A percentile compares a stretch with the other conserved stretches of the same genome.
These are phyloP conservation scores for Blastobotrys illinoisensis DNA, from an alignment of 1,139 yeast species.

Conservation along the genomic window DNA sequence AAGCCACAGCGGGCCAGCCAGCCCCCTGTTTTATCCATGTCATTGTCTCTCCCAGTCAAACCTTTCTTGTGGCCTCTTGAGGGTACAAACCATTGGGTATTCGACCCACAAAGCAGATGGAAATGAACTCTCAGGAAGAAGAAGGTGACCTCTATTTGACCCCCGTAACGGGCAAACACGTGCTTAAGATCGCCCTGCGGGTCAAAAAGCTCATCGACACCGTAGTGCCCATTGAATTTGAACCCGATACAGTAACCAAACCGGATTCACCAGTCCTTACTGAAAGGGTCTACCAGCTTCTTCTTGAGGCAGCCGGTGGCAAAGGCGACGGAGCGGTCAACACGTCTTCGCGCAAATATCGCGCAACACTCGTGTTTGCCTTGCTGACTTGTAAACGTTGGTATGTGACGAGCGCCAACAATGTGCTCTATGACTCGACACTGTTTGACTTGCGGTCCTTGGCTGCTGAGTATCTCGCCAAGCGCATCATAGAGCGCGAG, in stretches of 20 bases:
- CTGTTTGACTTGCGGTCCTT: constrained; percentile 55
- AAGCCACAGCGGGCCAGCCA: neutral
- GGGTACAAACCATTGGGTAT: neutral
- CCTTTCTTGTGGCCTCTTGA: neutral
- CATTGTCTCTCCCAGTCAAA: neutral
- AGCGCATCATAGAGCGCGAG: constrained; percentile 53
- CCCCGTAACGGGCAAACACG: constrained; percentile 43
- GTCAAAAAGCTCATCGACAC: constrained; percentile 67
- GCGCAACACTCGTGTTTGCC: constrained; percentile 63
- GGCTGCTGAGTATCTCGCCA: constrained; percentile 71
- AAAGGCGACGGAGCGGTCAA: constrained; percentile 55
- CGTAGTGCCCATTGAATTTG: constrained; percentile 59
- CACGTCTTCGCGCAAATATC: constrained; percentile 55
- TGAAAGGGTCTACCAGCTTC: constrained; percentile 52
- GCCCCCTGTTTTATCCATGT: neutral
- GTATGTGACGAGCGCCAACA: constrained; percentile 58
- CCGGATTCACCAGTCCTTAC: constrained; percentile 62
- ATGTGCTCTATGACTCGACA: constrained; percentile 64
- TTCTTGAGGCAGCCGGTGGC: constrained; percentile 78
- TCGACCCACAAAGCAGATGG: neutral
- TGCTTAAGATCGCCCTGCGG: constrained; percentile 66
- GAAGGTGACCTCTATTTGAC: constrained; percentile 17
- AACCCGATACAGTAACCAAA: constrained; percentile 44
- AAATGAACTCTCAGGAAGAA: neutral
- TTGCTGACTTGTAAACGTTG: constrained; percentile 71